Percentiles rank a stretch among this genome's conserved stretches.
Conservation (phyloP, 148 eudicot species). For the Rhododendron kiyosumense region DNA sequence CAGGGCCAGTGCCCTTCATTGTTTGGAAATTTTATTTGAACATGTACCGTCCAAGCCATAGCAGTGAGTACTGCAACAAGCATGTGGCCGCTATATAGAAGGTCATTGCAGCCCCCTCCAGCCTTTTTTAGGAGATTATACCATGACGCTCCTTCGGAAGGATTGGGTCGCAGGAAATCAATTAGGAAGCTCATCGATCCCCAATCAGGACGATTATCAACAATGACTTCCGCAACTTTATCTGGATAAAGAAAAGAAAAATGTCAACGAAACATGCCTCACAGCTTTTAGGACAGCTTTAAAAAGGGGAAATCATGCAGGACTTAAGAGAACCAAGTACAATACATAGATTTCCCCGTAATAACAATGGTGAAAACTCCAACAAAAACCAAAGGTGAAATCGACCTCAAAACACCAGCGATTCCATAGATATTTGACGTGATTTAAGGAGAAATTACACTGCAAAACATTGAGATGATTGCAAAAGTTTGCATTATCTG, state of each 20-base stretch:
- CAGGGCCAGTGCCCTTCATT: not conserved
- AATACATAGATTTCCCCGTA: not conserved
- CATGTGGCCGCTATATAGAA: slow-evolving; percentile 96
- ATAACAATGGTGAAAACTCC: not conserved
- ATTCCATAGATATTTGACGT: not conserved
- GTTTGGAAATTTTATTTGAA: not conserved
- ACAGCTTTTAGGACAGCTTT: not conserved
- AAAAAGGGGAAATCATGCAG: not conserved
- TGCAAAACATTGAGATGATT: not conserved
- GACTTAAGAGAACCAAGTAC: not conserved
- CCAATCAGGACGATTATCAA: slow-evolving; percentile 84
- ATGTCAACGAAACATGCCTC: slow-evolving; percentile 1
- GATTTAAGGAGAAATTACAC: not conserved
- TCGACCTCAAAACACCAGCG: not conserved
- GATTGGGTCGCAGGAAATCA: slow-evolving; percentile 74
- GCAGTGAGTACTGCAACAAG: slow-evolving; percentile 92
- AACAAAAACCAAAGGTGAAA: not conserved
- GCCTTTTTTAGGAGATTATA: slow-evolving; percentile 78
- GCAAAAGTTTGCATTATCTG: not conserved
- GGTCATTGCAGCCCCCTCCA: slow-evolving; percentile 98
- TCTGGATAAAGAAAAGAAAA: slow-evolving; percentile 37
- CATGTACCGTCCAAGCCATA: slow-evolving; percentile 96
- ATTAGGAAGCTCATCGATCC: slow-evolving; percentile 80
- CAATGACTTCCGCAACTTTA: slow-evolving; percentile 34
- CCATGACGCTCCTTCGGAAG: slow-evolving; percentile 68